These are phyloP conservation scores for Hansenula sp. DNA, from an alignment of 1,139 yeast species.

Conservation along the genomic window DNA sequence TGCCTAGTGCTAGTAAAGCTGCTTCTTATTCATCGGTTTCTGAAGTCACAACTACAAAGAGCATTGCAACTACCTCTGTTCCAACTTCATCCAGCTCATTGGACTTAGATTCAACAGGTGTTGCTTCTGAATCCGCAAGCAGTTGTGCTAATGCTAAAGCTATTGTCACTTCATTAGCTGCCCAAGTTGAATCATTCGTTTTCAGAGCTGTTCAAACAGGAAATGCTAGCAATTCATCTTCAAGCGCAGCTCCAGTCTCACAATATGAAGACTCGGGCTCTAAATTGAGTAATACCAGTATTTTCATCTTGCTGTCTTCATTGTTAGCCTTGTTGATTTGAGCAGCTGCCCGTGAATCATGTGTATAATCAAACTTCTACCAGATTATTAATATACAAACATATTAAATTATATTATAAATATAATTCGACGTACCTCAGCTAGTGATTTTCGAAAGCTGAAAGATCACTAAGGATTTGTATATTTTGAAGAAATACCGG, in stretches of 20 bases:
- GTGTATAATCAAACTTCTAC: too few species aligned
- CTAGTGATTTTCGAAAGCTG: too few species aligned
- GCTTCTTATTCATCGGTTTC: not conserved
- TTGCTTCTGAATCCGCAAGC: not conserved
- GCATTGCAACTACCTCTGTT: not conserved
- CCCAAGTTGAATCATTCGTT: not conserved
- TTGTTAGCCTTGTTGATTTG: not conserved
- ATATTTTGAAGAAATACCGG: too few species aligned
- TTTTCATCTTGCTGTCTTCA: not conserved
- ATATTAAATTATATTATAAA: too few species aligned
- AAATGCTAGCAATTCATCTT: not conserved
- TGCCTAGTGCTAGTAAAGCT: slow-evolving; percentile 5
- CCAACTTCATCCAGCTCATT: not conserved
- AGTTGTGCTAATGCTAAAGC: not conserved
- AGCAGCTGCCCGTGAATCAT: too few species aligned
- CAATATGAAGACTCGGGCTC: not conserved
- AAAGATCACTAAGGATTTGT: too few species aligned
- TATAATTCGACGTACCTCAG: too few species aligned
- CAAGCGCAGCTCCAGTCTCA: not conserved
- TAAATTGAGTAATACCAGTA: not conserved
- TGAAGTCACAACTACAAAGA: not conserved
- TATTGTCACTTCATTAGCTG: not conserved
- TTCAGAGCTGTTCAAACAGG: not conserved
- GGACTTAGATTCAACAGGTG: not conserved
- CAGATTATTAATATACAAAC: too few species aligned